These are phyloP conservation scores for Endocalyx cinctus DNA, from an alignment of 2,329 filamentous ascomycete genomes.

Conservation along the genomic window DNA sequence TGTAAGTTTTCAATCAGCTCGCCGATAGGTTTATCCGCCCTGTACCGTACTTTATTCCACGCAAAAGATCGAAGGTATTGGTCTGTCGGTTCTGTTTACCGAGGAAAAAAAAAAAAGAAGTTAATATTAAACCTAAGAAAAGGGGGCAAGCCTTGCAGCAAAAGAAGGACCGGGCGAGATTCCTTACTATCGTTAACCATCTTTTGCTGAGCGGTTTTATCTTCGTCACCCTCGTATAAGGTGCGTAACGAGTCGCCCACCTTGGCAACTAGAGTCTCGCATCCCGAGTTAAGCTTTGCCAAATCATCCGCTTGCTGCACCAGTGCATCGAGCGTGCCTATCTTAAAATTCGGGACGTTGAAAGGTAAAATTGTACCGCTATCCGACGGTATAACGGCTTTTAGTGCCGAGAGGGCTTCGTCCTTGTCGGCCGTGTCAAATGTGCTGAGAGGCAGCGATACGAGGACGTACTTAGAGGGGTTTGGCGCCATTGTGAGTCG, in stretches of 20 bases:
- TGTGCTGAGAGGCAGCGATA: slow-evolving; percentile 86
- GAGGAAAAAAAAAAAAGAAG: too few relatives aligned
- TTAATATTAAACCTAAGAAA: too few relatives aligned
- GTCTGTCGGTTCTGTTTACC: slow-evolving; percentile 81
- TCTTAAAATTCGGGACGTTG: slow-evolving; percentile 90
- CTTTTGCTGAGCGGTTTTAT: slow-evolving; percentile 80
- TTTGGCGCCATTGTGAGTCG: slow-evolving; percentile 26
- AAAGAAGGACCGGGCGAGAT: slow-evolving; percentile 6
- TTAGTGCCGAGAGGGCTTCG: slow-evolving; percentile 74
- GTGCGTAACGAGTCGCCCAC: slow-evolving; percentile 80
- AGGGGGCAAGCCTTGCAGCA: not conserved
- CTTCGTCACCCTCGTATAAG: slow-evolving; percentile 79
- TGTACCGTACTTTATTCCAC: slow-evolving; percentile 98
- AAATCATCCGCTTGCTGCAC: slow-evolving; percentile 96
- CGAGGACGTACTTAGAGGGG: slow-evolving; percentile 69
- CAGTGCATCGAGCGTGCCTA: slow-evolving; percentile 89
- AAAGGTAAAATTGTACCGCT: slow-evolving; percentile 75
- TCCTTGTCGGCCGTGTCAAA: slow-evolving; percentile 75
- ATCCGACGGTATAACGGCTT: slow-evolving; percentile 66
- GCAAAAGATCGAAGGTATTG: slow-evolving; percentile 84
- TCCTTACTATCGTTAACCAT: slow-evolving; percentile 91
- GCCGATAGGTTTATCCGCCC: slow-evolving; percentile 81
- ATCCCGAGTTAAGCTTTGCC: slow-evolving; percentile 76
- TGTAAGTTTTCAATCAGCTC: slow-evolving; percentile 85
- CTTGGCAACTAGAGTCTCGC: slow-evolving; percentile 79